These are phyloP conservation scores for Moesziomyces antarcticus DNA, from an alignment of 1,284 basidiomycete species.

Conservation along the genomic window DNA sequence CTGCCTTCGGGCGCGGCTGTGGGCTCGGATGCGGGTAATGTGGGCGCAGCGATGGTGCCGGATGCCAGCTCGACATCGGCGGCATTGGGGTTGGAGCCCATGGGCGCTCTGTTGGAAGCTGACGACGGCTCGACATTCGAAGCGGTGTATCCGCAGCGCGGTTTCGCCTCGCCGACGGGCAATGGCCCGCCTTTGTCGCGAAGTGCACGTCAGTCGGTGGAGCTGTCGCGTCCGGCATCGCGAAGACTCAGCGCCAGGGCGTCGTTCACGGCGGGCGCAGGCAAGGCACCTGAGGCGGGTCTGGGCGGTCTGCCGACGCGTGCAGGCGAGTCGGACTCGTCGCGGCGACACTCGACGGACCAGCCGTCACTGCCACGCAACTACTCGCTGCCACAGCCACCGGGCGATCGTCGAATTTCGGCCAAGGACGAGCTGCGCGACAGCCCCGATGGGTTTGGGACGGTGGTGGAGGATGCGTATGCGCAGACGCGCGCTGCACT, in stretches of 20 bases:
- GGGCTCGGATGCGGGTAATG: background rate
- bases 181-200: conserved; percentile 12
- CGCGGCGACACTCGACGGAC: conserved; percentile 17
- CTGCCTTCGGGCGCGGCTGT: conserved; percentile 4
- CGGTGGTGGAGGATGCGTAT: conserved; percentile 25
- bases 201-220: conserved; percentile 23
- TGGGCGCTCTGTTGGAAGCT: conserved; percentile 21
- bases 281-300: background rate
- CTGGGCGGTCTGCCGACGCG: background rate
- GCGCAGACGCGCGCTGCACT: conserved; percentile 28
- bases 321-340: background rate
- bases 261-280: conserved; percentile 5
- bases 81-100: conserved; percentile 5
- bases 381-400: conserved; percentile 26
- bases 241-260: conserved; percentile 9
- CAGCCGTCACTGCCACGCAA: conserved; percentile 16
- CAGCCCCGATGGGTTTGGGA: conserved; percentile 25
- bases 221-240: conserved; percentile 7
- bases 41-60: background rate
- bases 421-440: conserved; percentile 5
- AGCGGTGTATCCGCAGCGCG: conserved; percentile 17
- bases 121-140: conserved; percentile 35
- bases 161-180: background rate
- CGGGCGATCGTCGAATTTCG: conserved; percentile 3
- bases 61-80: background rate